Evolutionary conservation across 768 basidiomycete genomes (phyloP).

Genomic region (Kwoniella pini): DNA sequence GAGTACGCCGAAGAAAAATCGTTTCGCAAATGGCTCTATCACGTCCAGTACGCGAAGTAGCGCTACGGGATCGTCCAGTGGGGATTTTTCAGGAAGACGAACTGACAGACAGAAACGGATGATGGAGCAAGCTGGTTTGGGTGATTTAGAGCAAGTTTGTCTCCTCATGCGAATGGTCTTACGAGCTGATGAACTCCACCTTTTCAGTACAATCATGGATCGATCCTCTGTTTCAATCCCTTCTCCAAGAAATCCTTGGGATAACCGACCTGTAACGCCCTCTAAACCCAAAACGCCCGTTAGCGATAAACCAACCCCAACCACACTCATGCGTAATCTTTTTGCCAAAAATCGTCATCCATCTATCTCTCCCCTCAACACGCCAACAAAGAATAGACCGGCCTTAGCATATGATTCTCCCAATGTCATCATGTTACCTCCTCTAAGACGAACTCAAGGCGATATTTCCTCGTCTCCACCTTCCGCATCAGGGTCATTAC

Average conservation of each 20-base stretch:
- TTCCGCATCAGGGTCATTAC: conserved; percentile 36
- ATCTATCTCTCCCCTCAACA: conserved; percentile 28
- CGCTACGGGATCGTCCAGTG: background rate
- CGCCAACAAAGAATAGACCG: conserved; percentile 23
- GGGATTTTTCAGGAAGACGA: conserved; percentile 15
- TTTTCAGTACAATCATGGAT: conserved; percentile 44
- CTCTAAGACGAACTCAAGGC: conserved; percentile 23
- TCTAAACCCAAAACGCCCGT: conserved; percentile 31
- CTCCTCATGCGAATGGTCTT: background rate
- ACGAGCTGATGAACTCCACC: background rate
- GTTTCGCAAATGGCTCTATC: conserved; percentile 10
- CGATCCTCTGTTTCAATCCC: conserved; percentile 40
- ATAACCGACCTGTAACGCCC: conserved; percentile 27
- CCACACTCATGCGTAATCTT: conserved; percentile 38
- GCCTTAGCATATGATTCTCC: conserved; percentile 11
- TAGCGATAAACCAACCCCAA: conserved; percentile 44
- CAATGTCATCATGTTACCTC: conserved; percentile 36
- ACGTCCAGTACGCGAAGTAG: conserved; percentile 26
- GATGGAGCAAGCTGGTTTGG: conserved; percentile 43
- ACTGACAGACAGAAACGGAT: conserved; percentile 26
- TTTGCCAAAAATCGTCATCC: conserved; percentile 36
- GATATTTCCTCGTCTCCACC: conserved; percentile 35
- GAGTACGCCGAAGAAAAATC: conserved; percentile 20
- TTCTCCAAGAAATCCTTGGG: conserved; percentile 31
- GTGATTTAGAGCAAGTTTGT: conserved; percentile 39